Evolutionary conservation across 768 basidiomycete species (phyloP).

Genomic region (Hygrocybe punicea): DNA sequence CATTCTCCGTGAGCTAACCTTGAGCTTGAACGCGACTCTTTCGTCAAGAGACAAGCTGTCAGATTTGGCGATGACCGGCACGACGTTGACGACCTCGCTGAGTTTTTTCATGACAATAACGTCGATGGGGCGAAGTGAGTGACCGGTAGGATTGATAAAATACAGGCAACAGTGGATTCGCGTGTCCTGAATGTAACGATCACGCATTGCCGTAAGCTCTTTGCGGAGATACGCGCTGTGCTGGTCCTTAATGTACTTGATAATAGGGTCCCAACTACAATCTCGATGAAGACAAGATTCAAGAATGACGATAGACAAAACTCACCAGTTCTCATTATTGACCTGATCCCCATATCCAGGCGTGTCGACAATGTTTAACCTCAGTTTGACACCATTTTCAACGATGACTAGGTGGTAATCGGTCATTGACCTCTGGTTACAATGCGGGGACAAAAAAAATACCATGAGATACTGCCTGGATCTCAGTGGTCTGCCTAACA

Average conservation of each 20-base stretch:
- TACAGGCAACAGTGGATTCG: slow-evolving; percentile 97
- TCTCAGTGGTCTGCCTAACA: slow-evolving; percentile 94
- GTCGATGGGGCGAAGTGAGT: slow-evolving; percentile 93
- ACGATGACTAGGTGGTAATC: slow-evolving; percentile 69
- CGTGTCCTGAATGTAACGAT: slow-evolving; percentile 97
- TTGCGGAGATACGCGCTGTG: slow-evolving; percentile 98
- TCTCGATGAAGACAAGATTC: slow-evolving; percentile 3
- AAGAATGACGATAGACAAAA: slow-evolving; percentile 4
- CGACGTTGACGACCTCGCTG: slow-evolving; percentile 97
- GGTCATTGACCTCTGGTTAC: not conserved
- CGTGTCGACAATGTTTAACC: slow-evolving; percentile 97
- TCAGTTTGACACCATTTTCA: slow-evolving; percentile 92
- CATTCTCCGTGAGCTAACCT: slow-evolving; percentile 45
- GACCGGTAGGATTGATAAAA: slow-evolving; percentile 99
- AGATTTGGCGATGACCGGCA: slow-evolving; percentile 98
- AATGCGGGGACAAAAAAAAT: slow-evolving; percentile 5
- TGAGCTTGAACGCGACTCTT: slow-evolving; percentile 87
- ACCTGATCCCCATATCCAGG: slow-evolving; percentile 98
- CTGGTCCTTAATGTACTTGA: slow-evolving; percentile 99
- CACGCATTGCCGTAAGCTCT: slow-evolving; percentile 97
- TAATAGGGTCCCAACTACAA: slow-evolving; percentile 94
- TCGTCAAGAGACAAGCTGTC: slow-evolving; percentile 94
- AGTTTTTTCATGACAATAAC: slow-evolving; percentile 99
- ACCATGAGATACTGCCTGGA: slow-evolving; percentile 94
- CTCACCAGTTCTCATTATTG: slow-evolving; percentile 97